Evolutionary conservation across 257 asterid genomes (phyloP), one percentile per base, ranked within the genome.

Genomic region (Craterostigma plantagineum): DNA sequence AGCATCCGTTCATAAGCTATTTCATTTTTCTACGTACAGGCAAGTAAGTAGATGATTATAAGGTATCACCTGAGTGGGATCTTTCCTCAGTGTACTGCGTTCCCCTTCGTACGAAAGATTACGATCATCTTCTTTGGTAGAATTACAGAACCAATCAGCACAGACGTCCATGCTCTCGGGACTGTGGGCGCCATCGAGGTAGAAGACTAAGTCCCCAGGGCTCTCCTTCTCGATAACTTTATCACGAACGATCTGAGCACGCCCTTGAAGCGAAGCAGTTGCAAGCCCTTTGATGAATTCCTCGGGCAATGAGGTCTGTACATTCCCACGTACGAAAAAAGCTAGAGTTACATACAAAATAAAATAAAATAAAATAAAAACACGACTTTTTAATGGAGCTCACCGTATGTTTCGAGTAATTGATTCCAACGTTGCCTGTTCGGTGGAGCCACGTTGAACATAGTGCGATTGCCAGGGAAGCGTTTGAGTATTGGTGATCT

Each of bases 91-190:
- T 23, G 30, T 23, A 23, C 30, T 23, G 6, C 30, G 30, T 23
- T 6, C 30, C 30, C 30, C 30, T 2, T 23, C 30, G 6, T 2
- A 23, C 30, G 30, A 23, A 23, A 23, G 2, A 23, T 23, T 23
- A 23, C 30, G 30, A 35, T 63, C n/a, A n/a, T n/a, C 83, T 59
- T 64, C 80, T 63, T 61, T 60, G 49, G 70, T 70, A 52, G 94
- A 92, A 38, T 54, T 44, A 18, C 67, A 66, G 66, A 83, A 90
- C 99, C 95, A 90, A 54, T 83, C 70, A 49, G 87, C 99, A 65
- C 95, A 90, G 40, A 64, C 99, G 9, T 90, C 99, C 99, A 83
- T 90, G 77, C 99, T 90, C 72, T 90, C 99, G 38, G 98, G 98
- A 67, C 98, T 83, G 59, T 90, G 98, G 49, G 98, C 98, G 48